Percentiles rank a stretch among this genome's conserved stretches.
Evolutionary conservation across 208 protist genomes (phyloP).

Genomic region (Jaenimonas drosophilae): DNA sequence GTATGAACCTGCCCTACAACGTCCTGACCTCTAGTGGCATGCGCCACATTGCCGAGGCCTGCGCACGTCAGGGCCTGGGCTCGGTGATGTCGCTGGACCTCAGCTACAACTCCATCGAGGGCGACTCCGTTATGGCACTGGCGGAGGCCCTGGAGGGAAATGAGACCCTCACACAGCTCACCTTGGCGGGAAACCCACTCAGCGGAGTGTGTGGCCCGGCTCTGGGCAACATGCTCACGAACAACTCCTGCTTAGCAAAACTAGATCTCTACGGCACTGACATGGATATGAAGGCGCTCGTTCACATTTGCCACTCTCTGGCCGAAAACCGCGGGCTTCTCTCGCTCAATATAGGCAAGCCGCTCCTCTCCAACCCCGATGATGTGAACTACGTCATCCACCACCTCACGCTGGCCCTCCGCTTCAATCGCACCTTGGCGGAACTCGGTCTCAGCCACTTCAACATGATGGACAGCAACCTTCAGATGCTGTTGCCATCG

Average conservation of each 20-base stretch:
- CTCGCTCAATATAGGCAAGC: slow-evolving; percentile 51
- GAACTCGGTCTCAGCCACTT: slow-evolving; percentile 44
- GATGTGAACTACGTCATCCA: slow-evolving; percentile 61
- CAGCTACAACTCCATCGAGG: slow-evolving; percentile 42
- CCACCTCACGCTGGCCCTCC: slow-evolving; percentile 38
- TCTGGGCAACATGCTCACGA: slow-evolving; percentile 21
- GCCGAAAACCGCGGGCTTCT: slow-evolving; percentile 27
- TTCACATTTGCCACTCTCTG: slow-evolving; percentile 27
- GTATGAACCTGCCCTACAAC: slow-evolving; percentile 61
- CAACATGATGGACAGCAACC: slow-evolving; percentile 29
- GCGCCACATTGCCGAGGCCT: slow-evolving; percentile 23
- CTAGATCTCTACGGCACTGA: slow-evolving; percentile 52
- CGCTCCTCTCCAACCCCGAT: slow-evolving; percentile 36
- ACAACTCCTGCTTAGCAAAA: slow-evolving; percentile 15
- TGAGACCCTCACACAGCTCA: slow-evolving; percentile 15
- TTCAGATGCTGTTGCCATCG: slow-evolving; percentile 31
- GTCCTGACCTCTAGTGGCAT: slow-evolving; percentile 31
- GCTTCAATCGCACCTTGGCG: slow-evolving; percentile 28
- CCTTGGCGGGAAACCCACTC: slow-evolving; percentile 47
- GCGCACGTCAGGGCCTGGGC: slow-evolving; percentile 14
- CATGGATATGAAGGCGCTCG: slow-evolving; percentile 41
- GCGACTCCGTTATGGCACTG: slow-evolving; percentile 27
- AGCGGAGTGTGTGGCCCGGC: slow-evolving; percentile 20
- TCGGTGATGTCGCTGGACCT: slow-evolving; percentile 42
- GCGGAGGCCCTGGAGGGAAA: slow-evolving; percentile 15